Conservation (phyloP, 2,329 filamentous ascomycete species). For the Talaromyces sp. region DNA sequence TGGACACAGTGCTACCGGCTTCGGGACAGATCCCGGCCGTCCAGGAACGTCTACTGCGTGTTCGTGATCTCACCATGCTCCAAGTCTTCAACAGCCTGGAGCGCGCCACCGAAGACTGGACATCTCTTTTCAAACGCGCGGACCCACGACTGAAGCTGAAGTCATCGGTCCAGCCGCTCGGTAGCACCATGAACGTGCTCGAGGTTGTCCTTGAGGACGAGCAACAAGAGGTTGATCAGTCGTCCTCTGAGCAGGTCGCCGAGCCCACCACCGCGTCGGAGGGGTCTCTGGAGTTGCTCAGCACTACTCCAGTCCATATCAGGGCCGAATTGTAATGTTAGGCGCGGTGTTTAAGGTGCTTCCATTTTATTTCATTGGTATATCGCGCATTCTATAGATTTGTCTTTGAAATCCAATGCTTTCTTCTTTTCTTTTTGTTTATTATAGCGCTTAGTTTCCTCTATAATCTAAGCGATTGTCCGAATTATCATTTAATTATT, state of each 20-base stretch:
- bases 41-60: constrained; percentile 18
- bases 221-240: neutral
- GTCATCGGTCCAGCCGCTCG: constrained; percentile 18
- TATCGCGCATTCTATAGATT: neutral
- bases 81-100: constrained; percentile 30
- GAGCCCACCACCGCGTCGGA: neutral
- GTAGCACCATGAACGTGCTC: constrained; percentile 18
- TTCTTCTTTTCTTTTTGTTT: no score
- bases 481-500: no score
- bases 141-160: constrained; percentile 11
- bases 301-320: neutral
- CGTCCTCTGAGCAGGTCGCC: neutral
- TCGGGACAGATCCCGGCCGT: constrained; percentile 15
- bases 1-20: constrained; percentile 29
- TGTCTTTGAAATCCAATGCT: neutral
- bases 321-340: neutral
- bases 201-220: constrained; percentile 4
- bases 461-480: no score
- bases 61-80: constrained; percentile 30
- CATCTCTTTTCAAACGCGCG: constrained; percentile 18
- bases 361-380: neutral
- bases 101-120: constrained; percentile 26
- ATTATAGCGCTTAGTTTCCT: no score
- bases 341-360: neutral
- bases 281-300: neutral